Conservation (phyloP, 495 filamentous ascomycete species). For the Aspergillus cavernicola region DNA sequence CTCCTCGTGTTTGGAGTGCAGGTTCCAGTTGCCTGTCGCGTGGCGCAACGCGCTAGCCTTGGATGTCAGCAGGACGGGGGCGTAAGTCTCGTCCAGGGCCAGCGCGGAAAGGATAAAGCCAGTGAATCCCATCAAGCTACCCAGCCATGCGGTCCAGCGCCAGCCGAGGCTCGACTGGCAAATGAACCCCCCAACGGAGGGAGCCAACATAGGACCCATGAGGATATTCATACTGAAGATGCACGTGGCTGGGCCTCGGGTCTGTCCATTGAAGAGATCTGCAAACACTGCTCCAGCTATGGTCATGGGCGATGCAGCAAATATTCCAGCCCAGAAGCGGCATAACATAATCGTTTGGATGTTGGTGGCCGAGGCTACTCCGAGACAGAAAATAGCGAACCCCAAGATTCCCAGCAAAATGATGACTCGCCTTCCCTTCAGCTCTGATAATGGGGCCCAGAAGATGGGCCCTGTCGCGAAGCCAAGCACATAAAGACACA, state of each 20-base stretch:
- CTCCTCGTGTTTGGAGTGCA: constrained; percentile 12
- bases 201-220: constrained; percentile 32
- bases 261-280: neutral
- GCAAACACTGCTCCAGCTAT: neutral
- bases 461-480: neutral
- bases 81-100: constrained; percentile 58
- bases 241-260: neutral
- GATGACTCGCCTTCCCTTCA: neutral
- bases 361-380: neutral
- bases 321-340: neutral
- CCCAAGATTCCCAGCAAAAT: neutral
- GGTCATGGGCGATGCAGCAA: neutral
- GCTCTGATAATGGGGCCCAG: neutral
- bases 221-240: neutral
- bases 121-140: constrained; percentile 16
- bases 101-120: constrained; percentile 29
- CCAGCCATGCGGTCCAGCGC: constrained; percentile 23
- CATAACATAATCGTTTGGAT: neutral
- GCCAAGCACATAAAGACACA: neutral
- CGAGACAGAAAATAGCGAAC: neutral
- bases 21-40: constrained; percentile 48
- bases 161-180: constrained; percentile 18
- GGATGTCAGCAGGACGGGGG: constrained; percentile 59
- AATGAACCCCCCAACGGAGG: constrained; percentile 38
- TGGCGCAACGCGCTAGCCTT: constrained; percentile 62